Conservation (phyloP, 2,329 filamentous ascomycete genomes). For the Clonostachys sp. region DNA sequence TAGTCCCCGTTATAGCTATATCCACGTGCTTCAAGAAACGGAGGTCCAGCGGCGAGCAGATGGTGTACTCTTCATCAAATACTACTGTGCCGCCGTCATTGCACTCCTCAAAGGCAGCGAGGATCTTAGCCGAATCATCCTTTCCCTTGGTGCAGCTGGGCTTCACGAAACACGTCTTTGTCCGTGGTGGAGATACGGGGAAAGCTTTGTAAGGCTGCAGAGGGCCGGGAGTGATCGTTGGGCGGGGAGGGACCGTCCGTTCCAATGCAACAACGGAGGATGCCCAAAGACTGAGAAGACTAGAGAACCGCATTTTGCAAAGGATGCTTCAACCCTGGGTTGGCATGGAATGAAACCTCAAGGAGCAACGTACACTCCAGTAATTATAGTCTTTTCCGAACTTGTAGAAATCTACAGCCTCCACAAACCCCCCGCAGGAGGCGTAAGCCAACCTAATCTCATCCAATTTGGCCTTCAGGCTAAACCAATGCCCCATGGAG, state of each 20-base stretch:
- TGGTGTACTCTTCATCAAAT: constrained; percentile 53
- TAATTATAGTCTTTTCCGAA: too few relatives aligned
- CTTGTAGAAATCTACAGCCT: too few relatives aligned
- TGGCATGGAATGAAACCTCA: too few relatives aligned
- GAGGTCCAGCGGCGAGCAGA: constrained; percentile 61
- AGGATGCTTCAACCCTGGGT: too few relatives aligned
- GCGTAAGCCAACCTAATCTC: too few relatives aligned
- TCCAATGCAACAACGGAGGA: too few relatives aligned
- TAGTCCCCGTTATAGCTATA: constrained; percentile 47
- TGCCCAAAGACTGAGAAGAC: too few relatives aligned
- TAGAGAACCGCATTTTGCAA: too few relatives aligned
- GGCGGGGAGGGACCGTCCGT: not conserved
- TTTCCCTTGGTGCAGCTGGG: constrained; percentile 5
- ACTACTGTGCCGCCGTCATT: constrained; percentile 61
- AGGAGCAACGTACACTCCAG: too few relatives aligned
- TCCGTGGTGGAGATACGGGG: constrained; percentile 9
- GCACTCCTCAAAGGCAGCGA: constrained; percentile 25
- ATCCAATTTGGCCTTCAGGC: too few relatives aligned
- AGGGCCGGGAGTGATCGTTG: constrained; percentile 8
- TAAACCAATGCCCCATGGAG: too few relatives aligned
- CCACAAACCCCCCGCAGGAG: too few relatives aligned
- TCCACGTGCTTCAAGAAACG: constrained; percentile 62
- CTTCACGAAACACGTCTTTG: constrained; percentile 14
- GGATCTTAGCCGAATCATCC: not conserved
- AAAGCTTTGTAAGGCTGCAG: constrained; percentile 8